Evolutionary conservation across 805 yeast species (phyloP), one percentile per base, ranked within the genome.

Genomic region (Spathaspora gorwiae): DNA sequence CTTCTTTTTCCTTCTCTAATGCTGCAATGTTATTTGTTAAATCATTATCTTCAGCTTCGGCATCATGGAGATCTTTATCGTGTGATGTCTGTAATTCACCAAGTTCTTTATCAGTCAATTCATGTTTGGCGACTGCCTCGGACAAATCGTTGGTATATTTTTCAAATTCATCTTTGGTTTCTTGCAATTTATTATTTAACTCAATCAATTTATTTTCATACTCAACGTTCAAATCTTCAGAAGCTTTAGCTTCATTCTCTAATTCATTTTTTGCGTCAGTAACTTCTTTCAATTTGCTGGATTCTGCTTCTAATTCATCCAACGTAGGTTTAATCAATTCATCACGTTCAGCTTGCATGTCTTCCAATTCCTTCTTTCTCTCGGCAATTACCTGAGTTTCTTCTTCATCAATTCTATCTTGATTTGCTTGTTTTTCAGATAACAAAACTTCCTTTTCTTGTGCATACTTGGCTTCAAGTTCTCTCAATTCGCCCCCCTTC

Each of bases 241-340:
- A 75, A 30, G 68, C 57, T 13, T 65, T 66, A 37, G 70, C 76
- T 34, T 72, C 76, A 46, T 71, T 70, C 14, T 69, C 59, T 50
- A 68, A 62, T 40, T 72, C 78, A 40, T 67, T 68, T 57, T 78
- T 76, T 48, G 77, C 74, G 45, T 73, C 65, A 36, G 75, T 72
- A 53, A 81, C 66, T n/a, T 73, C 75, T 40, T 67, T 64, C 56
- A 81, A 69, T 49, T 75, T 73, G 26, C 64, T 66, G 32, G 72
- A 70, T 63, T 81, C 86, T 29, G 54, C 54, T 48, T 68, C 71
- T 54, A 79, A 67, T 54, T 76, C 81, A 33, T 71, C 80, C 53
- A 79, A 68, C 15, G 74, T 61, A 40, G 87, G 87, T 41, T 76
- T 73, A 51, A 80, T 59, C 40, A 72, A 73, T 46, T 67, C 78